phyloP scores from a whole-genome alignment of 2,329 filamentous ascomycete genomes.

The Elsinoe necatrix region DNA sequence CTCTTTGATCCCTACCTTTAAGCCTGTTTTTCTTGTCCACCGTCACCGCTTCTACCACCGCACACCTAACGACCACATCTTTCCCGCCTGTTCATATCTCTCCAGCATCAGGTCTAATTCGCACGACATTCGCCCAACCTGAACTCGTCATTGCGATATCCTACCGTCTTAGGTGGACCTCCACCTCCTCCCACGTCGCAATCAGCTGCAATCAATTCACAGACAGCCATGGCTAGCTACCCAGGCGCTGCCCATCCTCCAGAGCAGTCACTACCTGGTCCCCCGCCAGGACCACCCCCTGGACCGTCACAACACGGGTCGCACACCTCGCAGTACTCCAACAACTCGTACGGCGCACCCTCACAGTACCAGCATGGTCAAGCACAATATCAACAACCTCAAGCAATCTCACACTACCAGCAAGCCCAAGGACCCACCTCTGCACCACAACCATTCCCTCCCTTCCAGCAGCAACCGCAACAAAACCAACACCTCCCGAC shows the following conservation, averaged over 20 bases:
- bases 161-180: conserved; percentile 8
- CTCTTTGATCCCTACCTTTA: not conserved
- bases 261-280: conserved; percentile 5
- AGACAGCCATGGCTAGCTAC: conserved; percentile 15
- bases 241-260: conserved; percentile 2
- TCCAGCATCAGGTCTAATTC: not conserved
- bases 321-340: conserved; percentile 2
- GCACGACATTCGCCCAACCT: conserved; percentile 8
- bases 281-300: conserved; percentile 12
- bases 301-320: not conserved
- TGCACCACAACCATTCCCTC: conserved; percentile 1
- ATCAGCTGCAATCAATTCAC: conserved; percentile 3
- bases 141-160: conserved; percentile 16
- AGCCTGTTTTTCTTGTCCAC: not conserved
- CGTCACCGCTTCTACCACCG: not conserved
- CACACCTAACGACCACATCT: not conserved
- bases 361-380: not conserved
- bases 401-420: not conserved
- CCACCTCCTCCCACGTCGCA: conserved; percentile 9
- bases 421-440: not conserved
- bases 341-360: conserved; percentile 3
- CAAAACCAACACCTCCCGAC: conserved; percentile 4
- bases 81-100: not conserved
- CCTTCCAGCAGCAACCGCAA: conserved; percentile 3
- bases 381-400: not conserved